Evolutionary conservation across 192 early-diverging fungal genomes (phyloP), one percentile per base, ranked within the genome.

Genomic region (Polychytrium aggregatum): DNA sequence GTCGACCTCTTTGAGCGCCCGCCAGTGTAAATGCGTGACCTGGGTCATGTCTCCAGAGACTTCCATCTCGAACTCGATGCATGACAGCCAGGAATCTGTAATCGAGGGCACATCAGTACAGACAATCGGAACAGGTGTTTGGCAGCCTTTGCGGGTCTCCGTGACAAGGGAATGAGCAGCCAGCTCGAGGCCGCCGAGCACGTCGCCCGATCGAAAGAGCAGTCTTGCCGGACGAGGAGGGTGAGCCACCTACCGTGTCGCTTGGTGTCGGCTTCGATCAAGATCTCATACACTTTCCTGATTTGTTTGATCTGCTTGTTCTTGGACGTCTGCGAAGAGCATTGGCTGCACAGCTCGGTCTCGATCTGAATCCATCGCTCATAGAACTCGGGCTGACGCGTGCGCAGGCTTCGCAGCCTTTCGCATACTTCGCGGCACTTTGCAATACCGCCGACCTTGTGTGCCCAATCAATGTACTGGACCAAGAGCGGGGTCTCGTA

Each of bases 21-120:
- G 59, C 74, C 74, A 82, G 46, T 81, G 57, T 11, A 85, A 50
- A 28, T 65, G 59, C 10, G 66, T 68, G 1, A 75, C 72, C 14
- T 52, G 52, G 40, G 64, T 54, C 17, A 72, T 44, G 41, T 81
- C 63, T 21, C 61, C 59, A 4, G 73, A 56, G 21, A 67, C 62
- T 14, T 57, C 30, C 24, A 71, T 44, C 40, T 65, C 63, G 44
- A 71, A 71, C 26, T 42, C 30, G 45, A 65, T 52, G 48, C 52
- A 66, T 13, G 21, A 40, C 5, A 71, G 56, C 68, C 68, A 71
- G 11, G 56, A 39, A 39, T 62, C 63, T 61, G 36, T 13, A 17
- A 18, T 7, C 6, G 27, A 44, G 0, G 18, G 29, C 8, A 40
- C 9, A 31, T 18, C 7, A 44, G 5, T 33, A 21, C 24, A 17